Evolutionary conservation across 2,329 filamentous ascomycete species (phyloP).

Genomic region (Epichloe brachyelytri): DNA sequence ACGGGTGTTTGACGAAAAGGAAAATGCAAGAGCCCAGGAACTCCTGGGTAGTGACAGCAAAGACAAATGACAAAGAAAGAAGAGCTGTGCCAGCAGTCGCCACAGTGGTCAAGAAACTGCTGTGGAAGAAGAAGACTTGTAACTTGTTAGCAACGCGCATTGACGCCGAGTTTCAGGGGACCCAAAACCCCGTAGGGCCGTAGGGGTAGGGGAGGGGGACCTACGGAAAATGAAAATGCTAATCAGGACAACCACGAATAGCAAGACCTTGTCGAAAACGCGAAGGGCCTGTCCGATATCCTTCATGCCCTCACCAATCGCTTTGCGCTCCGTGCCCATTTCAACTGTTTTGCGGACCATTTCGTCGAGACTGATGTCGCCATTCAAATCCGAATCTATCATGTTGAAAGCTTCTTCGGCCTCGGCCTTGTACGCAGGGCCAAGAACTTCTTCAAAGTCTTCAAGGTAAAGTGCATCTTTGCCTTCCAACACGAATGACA

Average conservation of each 20-base stretch:
- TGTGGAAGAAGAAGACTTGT: conserved; percentile 73
- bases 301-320: conserved; percentile 87
- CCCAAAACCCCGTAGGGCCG: too few relatives aligned
- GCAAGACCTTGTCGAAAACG: conserved; percentile 76
- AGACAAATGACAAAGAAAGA: conserved; percentile 92
- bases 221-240: conserved; percentile 71
- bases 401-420: conserved; percentile 75
- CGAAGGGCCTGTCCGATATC: conserved; percentile 91
- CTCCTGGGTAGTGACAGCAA: conserved; percentile 83
- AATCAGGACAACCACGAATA: conserved; percentile 68
- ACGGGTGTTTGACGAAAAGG: conserved; percentile 96
- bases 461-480: conserved; percentile 66
- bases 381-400: conserved; percentile 79
- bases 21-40: conserved; percentile 98
- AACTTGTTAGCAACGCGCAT: not conserved
- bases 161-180: not conserved
- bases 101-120: conserved; percentile 70
- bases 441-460: conserved; percentile 81
- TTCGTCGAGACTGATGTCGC: conserved; percentile 88
- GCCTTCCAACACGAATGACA: conserved; percentile 92
- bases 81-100: conserved; percentile 85
- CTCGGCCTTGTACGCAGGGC: conserved; percentile 56
- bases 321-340: conserved; percentile 73
- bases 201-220: conserved; percentile 13
- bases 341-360: conserved; percentile 83